These are phyloP conservation scores for Vitis rotundifolia DNA, from an alignment of 164 flowering plant species.

Conservation along the genomic window DNA sequence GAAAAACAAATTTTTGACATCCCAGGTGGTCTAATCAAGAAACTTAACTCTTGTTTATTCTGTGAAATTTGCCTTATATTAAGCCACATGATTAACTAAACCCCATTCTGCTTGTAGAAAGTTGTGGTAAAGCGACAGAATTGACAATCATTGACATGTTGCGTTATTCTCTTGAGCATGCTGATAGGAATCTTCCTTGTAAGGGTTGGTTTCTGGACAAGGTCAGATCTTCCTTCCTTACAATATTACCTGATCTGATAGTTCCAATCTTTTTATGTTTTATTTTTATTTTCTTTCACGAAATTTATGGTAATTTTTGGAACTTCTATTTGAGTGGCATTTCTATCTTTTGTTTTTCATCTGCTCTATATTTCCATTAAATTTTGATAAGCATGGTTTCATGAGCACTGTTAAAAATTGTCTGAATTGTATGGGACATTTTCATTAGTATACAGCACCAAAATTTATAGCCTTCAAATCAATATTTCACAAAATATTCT, in stretches of 20 bases:
- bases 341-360: too few species aligned
- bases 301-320: background rate
- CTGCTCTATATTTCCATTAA: too few species aligned
- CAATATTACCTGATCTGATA: background rate
- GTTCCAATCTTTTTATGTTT: background rate
- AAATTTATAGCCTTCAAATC: too few species aligned
- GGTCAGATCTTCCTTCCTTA: conserved; percentile 28
- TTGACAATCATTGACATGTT: conserved; percentile 57
- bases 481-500: too few species aligned
- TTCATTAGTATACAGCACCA: too few species aligned
- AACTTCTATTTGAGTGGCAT: background rate
- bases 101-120: conserved; percentile 44
- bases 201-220: conserved; percentile 22
- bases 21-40: conserved; percentile 53
- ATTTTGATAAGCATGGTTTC: too few species aligned
- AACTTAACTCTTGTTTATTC: background rate
- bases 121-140: conserved; percentile 39
- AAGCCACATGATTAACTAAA: background rate
- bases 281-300: background rate
- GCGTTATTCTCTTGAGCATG: conserved; percentile 69
- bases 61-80: background rate
- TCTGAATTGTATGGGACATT: too few species aligned
- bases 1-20: conserved; percentile 78
- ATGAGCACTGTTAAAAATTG: too few species aligned
- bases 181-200: conserved; percentile 65